A percentile compares a stretch with the other conserved stretches of the same genome.
Conservation (phyloP, 2,329 filamentous ascomycete genomes). For the Aspergillus japonicus region DNA sequence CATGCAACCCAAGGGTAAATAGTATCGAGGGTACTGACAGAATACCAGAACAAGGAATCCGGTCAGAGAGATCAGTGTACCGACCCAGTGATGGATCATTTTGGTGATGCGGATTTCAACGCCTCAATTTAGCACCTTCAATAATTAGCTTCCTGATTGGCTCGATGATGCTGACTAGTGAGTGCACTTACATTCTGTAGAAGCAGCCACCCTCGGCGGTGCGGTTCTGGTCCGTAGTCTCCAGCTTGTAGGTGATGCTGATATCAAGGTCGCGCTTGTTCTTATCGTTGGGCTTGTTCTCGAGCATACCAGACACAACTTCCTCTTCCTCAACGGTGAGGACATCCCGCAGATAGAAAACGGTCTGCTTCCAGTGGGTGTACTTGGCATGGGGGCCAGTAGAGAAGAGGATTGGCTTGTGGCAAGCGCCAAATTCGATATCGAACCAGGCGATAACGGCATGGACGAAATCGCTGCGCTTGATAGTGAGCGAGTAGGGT, state of each 20-base stretch:
- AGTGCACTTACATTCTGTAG: constrained; percentile 65
- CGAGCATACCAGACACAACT: constrained; percentile 68
- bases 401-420: constrained; percentile 96
- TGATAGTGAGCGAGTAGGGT: constrained; percentile 72
- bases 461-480: constrained; percentile 92
- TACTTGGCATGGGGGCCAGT: constrained; percentile 98
- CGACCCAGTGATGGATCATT: neutral
- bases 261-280: constrained; percentile 96
- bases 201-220: constrained; percentile 66
- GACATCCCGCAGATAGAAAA: constrained; percentile 94
- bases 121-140: constrained; percentile 30
- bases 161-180: neutral
- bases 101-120: neutral
- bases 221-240: constrained; percentile 71
- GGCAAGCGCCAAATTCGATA: constrained; percentile 96
- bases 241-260: constrained; percentile 75
- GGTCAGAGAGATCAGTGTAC: neutral
- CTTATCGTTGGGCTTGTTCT: constrained; percentile 86
- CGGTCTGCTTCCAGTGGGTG: constrained; percentile 99
- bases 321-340: constrained; percentile 89
- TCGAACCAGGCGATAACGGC: constrained; percentile 98
- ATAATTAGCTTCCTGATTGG: constrained; percentile 25
- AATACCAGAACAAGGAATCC: neutral
- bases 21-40: constrained; percentile 19
- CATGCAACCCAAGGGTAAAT: constrained; percentile 29